Conservation (phyloP, 495 filamentous ascomycete genomes). For the Daldinia vernicosa region DNA sequence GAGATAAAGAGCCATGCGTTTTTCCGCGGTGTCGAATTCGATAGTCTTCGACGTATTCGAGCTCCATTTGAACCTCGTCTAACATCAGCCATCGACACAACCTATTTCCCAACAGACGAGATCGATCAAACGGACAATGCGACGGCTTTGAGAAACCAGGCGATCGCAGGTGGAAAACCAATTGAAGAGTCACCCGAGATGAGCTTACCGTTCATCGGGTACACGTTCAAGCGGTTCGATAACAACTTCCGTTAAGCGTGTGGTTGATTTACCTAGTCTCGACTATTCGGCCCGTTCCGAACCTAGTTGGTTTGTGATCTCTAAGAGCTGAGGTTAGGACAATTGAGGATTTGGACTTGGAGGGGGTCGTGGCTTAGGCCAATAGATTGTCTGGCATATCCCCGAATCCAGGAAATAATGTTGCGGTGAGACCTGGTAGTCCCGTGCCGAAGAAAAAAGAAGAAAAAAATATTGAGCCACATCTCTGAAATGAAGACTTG, state of each 20-base stretch:
- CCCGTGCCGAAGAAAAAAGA: neutral
- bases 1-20: constrained; percentile 95
- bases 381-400: constrained; percentile 9
- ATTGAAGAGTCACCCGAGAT: constrained; percentile 74
- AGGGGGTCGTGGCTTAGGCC: neutral
- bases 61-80: constrained; percentile 96
- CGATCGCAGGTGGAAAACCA: constrained; percentile 46
- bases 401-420: constrained; percentile 4
- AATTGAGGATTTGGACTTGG: constrained; percentile 3
- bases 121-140: constrained; percentile 91
- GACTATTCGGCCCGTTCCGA: neutral
- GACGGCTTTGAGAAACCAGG: constrained; percentile 71
- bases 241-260: constrained; percentile 65
- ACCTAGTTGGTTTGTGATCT: neutral
- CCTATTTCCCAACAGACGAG: constrained; percentile 98
- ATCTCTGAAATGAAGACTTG: constrained; percentile 21
- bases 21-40: constrained; percentile 95
- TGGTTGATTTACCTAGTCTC: neutral
- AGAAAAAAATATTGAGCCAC: constrained; percentile 8
- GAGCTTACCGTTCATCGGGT: constrained; percentile 95
- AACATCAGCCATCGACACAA: constrained; percentile 91
- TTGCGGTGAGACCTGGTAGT: constrained; percentile 33
- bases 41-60: constrained; percentile 86
- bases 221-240: constrained; percentile 99
- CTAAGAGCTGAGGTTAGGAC: neutral